Evolutionary conservation across 164 flowering plant genomes (phyloP), one percentile per base, ranked within the genome.

Genomic region (Stephania japonica): DNA sequence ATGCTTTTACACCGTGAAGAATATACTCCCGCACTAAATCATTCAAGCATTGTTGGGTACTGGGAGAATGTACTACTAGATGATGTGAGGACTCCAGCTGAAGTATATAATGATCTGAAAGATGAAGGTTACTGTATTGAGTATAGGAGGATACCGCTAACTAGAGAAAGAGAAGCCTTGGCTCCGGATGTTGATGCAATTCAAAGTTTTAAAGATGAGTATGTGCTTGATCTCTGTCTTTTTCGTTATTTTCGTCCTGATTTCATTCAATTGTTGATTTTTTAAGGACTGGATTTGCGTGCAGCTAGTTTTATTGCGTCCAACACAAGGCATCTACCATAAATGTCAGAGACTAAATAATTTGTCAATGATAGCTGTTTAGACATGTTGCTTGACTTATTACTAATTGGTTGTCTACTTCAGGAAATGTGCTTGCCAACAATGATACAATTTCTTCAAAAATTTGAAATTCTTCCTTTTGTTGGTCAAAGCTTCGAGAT

Each of bases 1-100:
- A 85, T 94, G 88, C 94, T 94, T 83, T 82, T 94, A 75, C 98
- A 94, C 77, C 97, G 97, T 25, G 98, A 94, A 88, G 98, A 94
- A 75, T 89, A 83, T 80, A 85, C 75, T 77, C 92, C 94, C 21
- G 78, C 87, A n/a, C 73, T 79, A 70, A 88, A 91, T 70, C 88
- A 88, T 76, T 82, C 90, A 43, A 81, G 84, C 81, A 87, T 94
- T n/a, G 75, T 91, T 64, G 98, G 98, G 56, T 94, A 90, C 80
- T 94, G 97, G 98, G 98, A 94, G 80, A 94, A 92, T 73, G 86
- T 94, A 68, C 82, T 79, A 72, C 75, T 78, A n/a, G 96, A 88
- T 82, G 88, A 91, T 81, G 93, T 94, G 77, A 88, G 91, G 82
- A 90, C 97, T 41, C 91, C 97, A 72, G 90, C 91, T 61, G 98